Base-by-base conservation (phyloP, 352 stramenopile genomes). In the Aphanomyces invadans region DNA sequence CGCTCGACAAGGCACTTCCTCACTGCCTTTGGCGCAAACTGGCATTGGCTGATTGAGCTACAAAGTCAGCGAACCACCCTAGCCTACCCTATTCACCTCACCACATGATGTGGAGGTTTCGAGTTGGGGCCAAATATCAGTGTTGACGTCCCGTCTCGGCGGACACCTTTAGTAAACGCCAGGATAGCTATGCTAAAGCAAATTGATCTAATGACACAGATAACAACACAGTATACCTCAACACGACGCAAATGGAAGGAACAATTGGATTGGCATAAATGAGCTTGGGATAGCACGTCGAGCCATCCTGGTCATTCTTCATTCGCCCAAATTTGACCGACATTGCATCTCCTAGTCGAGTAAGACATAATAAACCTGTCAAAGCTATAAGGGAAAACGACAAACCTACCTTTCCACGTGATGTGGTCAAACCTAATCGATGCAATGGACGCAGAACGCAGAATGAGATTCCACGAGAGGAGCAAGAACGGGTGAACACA, bases 251-350 rank as follows among this genome's bases (percentile, higher is more conserved):
- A 21, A 54, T 54, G 15, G 46, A 23, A 10, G 46, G 46, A 25
- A 23, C 10, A 10, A 31, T 54, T 54, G 46, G 46, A 21, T 54
- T 54, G n/a, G 46, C 46, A 54, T 1, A 54, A 10, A 54, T n/a
- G n/a, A 23, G 46, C 46, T 54, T 54, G 21, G 46, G 46, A n/a
- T 23, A 54, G 46, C 46, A 54, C 10, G 26, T 31, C 26, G 11
- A 23, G 10, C 46, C 46, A 11, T 54, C 46, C 21, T 54, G 46
- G n/a, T 54, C 46, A 29, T 54, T 54, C 26, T 54, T 54, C 46
- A 54, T 54, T 10, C 10, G 46, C 11, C 46, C 46, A 54, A 54
- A 54, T n/a, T 54, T 54, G 26, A 54, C 26, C 11, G 21, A 10
- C 46, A 54, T 54, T 25, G 46, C 46, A 29, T 54, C 46, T 10